Evolutionary conservation across 2,329 filamentous ascomycete species (phyloP).

Genomic region (Hypoxylon sp.): DNA sequence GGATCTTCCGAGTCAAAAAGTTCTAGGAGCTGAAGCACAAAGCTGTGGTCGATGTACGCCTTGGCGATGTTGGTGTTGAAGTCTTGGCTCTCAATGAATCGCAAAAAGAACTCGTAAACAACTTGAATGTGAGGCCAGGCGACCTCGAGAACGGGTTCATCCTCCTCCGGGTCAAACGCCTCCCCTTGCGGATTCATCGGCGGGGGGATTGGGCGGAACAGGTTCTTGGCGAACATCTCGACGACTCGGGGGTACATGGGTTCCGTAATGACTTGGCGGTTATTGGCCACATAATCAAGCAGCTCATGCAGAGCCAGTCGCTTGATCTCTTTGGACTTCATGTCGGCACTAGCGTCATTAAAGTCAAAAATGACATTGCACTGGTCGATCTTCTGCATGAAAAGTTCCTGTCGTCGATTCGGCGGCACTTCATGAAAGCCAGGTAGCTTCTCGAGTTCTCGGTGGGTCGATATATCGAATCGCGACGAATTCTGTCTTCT

Average conservation of each 20-base stretch:
- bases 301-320: slow-evolving; percentile 93
- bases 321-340: slow-evolving; percentile 99
- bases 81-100: slow-evolving; percentile 99
- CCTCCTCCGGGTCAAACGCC: slow-evolving; percentile 97
- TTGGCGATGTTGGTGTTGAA: slow-evolving; percentile 99
- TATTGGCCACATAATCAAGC: slow-evolving; percentile 97
- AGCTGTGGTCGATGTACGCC: slow-evolving; percentile 97
- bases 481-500: slow-evolving; percentile 97
- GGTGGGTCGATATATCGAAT: slow-evolving; percentile 96
- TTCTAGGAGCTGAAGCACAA: slow-evolving; percentile 95
- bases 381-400: slow-evolving; percentile 99
- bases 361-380: slow-evolving; percentile 99
- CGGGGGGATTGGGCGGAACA: slow-evolving; percentile 95
- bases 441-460: slow-evolving; percentile 95
- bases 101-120: slow-evolving; percentile 98
- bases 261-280: slow-evolving; percentile 97
- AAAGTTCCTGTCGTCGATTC: slow-evolving; percentile 92
- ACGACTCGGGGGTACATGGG: slow-evolving; percentile 99
- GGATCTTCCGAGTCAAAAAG: slow-evolving; percentile 98
- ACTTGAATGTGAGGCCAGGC: slow-evolving; percentile 99
- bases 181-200: slow-evolving; percentile 98
- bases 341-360: slow-evolving; percentile 96
- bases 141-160: slow-evolving; percentile 96
- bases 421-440: slow-evolving; percentile 98
- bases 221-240: slow-evolving; percentile 98